Evolutionary conservation across 2,329 filamentous ascomycete genomes (phyloP), one percentile per base, ranked within the genome.

Genomic region (Sporothrix schenckii): DNA sequence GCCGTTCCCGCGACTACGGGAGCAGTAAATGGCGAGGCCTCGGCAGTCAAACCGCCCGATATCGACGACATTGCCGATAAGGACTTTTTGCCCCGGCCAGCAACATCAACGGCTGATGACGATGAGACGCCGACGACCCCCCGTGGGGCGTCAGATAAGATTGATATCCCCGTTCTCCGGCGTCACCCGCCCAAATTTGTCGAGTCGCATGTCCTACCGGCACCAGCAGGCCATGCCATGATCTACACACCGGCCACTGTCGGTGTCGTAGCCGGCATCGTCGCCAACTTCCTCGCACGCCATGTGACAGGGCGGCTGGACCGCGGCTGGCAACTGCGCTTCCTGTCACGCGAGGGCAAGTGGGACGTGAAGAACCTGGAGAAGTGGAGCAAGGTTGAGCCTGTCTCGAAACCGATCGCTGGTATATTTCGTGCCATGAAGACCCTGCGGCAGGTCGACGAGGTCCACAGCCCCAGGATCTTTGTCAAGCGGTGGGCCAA

Each of bases 311-410:
- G 88, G 11, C 89, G 93, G 10, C 86, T 97, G 16, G 92, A 89
- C 1, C 87, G 94, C 39, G 92, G 91, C 56, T 98, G 94, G 94
- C 94, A 98, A 80, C 84, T 98, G 19, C 91, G 94, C 75, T 91
- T 95, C 76, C 87, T 98, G 30, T 92, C 91, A 2, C 92, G 91
- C 1, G 92, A 93, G 74, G 94, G 94, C 3, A 98, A 98, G 81
- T 98, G 94, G 94, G 94, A 97, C 77, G 93, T 98, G 74, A 98
- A 98, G 81, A 98, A 98, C 76, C 84, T 97, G 13, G 89, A 87
- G 71, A 98, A 98, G 78, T 98, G 94, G 94, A 87, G 92, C 78
- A 88, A 88, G 21, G 91, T 96, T 0, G 80, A 83, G 1, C 91
- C 93, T 0, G 92, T 97, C 1, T 96, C 92, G 0, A 85, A 86